These are phyloP conservation scores for Cruciata laevipes DNA, from an alignment of 257 asterid genomes.

Conservation along the genomic window DNA sequence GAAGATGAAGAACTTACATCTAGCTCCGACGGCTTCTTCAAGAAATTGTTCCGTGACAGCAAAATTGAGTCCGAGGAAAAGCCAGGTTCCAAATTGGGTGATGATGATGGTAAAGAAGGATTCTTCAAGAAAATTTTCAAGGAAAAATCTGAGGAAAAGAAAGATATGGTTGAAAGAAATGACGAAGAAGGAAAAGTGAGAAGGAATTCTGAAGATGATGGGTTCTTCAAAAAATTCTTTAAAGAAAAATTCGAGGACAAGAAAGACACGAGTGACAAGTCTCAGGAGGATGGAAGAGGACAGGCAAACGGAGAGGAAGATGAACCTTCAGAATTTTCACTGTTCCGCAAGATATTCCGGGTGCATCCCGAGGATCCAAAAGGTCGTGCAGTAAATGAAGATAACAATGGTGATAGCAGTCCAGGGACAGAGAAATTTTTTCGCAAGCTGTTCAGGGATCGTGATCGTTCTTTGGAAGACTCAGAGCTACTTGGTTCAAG, in stretches of 20 bases:
- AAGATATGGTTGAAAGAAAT: conserved; percentile 50
- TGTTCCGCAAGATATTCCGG: conserved; percentile 71
- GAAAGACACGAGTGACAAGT: conserved; percentile 39
- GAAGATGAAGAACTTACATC: conserved; percentile 31
- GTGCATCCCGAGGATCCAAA: conserved; percentile 82
- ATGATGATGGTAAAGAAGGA: conserved; percentile 78
- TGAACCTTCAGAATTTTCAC: conserved; percentile 57
- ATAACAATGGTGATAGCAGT: conserved; percentile 54
- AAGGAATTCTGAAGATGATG: conserved; percentile 59
- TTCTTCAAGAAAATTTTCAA: conserved; percentile 66
- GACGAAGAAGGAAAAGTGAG: conserved; percentile 47
- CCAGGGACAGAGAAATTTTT: conserved; percentile 89
- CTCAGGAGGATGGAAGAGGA: conserved; percentile 50
- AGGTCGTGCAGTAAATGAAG: conserved; percentile 35
- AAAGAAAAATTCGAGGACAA: conserved; percentile 75
- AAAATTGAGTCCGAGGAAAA: conserved; percentile 62
- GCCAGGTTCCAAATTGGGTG: conserved; percentile 40
- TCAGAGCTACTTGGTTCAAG: conserved; percentile 82
- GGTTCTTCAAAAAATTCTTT: conserved; percentile 70
- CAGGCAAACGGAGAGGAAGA: conserved; percentile 61
- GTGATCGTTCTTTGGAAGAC: conserved; percentile 85
- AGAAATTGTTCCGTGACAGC: conserved; percentile 53
- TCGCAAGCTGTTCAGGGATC: conserved; percentile 83
- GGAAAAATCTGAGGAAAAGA: conserved; percentile 72
- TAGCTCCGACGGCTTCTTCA: conserved; percentile 38